Evolutionary conservation across 75 land plant species (phyloP), one percentile per base, ranked within the genome.

Genomic region (Sequoiadendron giganteum): DNA sequence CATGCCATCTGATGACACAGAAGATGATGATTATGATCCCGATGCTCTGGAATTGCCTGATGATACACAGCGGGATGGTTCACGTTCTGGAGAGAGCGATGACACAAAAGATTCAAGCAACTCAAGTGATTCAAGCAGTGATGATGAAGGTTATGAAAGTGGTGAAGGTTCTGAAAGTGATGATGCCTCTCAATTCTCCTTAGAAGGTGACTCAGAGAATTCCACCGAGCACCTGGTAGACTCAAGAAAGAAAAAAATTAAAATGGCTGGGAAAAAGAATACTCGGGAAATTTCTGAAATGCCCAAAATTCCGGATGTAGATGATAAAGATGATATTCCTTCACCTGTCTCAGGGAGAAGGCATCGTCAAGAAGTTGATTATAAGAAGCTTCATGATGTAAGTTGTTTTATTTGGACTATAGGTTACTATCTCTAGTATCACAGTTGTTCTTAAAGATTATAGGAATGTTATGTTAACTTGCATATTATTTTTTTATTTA

Each of bases 1-100:
- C 61, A 86, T 89, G 52, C 94, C 96, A 76, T 97, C 97, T 65
- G 96, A 97, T 90, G 99, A 98, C 86, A 97, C 99, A 85, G 99
- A 97, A 83, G 99, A 98, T 90, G 90, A 92, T 93, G 96, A 98
- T 89, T 98, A 94, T 90, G 89, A 95, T 85, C 99, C 99, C 86
- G 96, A 93, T 76, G 55, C 25, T 83, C 88, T 87, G 28, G 86
- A 65, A 7, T 34, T 55, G 42, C 93, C 88, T 52, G 89, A 87
- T 85, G 91, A 70, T 84, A 86, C 87, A 65, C 85, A 43, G 40
- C 47, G 83, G 55, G 81, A 90, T 40, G 86, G 83, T 36, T 92
- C 93, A 87, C 87, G 88, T 68, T 93, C 95, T 78, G 90, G 91
- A 78, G 91, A 89, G 40, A 88, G 90, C 85, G 94, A 89, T 70